These are phyloP conservation scores for Phytopythium montanum DNA, from an alignment of 352 stramenopile genomes.

Conservation along the genomic window DNA sequence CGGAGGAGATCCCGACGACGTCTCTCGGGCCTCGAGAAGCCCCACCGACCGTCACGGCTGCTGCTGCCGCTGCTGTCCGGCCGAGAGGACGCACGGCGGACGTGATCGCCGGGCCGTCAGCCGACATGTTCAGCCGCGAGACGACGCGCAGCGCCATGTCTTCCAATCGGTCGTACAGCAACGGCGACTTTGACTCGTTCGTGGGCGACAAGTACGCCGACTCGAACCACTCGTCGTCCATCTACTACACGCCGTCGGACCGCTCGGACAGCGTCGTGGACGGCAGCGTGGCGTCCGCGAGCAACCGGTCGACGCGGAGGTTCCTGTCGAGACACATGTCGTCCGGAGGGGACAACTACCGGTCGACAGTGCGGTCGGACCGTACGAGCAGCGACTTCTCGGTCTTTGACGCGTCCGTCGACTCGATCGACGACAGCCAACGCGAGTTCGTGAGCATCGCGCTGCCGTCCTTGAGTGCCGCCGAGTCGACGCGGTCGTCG, in stretches of 20 bases:
- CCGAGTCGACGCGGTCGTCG: not conserved
- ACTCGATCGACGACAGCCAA: constrained; percentile 9
- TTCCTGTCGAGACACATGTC: constrained; percentile 6
- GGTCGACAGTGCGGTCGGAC: constrained; percentile 23
- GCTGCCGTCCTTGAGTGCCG: not conserved
- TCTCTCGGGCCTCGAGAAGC: constrained; percentile 12
- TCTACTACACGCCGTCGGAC: constrained; percentile 8
- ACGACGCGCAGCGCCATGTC: constrained; percentile 18
- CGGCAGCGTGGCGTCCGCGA: constrained; percentile 11
- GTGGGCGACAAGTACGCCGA: constrained; percentile 1
- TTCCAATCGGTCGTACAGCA: constrained; percentile 19
- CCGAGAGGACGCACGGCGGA: constrained; percentile 11
- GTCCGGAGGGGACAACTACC: constrained; percentile 8
- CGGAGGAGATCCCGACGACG: constrained; percentile 30
- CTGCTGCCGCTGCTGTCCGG: not conserved
- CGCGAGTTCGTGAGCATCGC: constrained; percentile 4
- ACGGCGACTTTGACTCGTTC: constrained; percentile 27
- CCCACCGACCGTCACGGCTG: not conserved
- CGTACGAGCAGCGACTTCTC: constrained; percentile 36
- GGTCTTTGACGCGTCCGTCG: constrained; percentile 29
- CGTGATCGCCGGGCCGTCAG: constrained; percentile 13
- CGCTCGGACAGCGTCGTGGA: constrained; percentile 7
- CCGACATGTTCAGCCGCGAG: constrained; percentile 17
- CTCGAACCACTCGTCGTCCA: constrained; percentile 6
- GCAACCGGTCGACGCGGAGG: constrained; percentile 5